Percentiles rank a stretch among this genome's conserved stretches.
Evolutionary conservation across 495 filamentous ascomycete species (phyloP).

Genomic region (Penicillium ochrochloron): DNA sequence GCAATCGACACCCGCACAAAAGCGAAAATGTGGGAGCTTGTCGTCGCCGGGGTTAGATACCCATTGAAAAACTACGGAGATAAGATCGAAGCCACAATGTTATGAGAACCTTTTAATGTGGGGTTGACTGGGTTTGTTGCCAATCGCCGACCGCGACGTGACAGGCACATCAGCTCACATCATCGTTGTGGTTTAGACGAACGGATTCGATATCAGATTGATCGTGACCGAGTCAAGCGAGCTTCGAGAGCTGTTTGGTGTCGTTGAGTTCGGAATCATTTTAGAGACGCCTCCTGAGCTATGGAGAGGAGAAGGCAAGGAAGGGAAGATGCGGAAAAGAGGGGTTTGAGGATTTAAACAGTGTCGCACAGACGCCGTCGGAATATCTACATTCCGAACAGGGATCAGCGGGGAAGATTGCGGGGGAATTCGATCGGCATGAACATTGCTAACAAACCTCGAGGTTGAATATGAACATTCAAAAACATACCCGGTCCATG

Average conservation of each 20-base stretch:
- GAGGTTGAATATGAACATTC: not conserved
- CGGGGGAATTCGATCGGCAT: not conserved
- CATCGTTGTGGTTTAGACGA: not conserved
- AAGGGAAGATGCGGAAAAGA: not conserved
- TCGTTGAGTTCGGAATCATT: not conserved
- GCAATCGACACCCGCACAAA: constrained; percentile 40
- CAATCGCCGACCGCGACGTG: not conserved
- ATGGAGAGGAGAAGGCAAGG: not conserved
- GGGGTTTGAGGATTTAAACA: not conserved
- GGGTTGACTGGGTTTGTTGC: not conserved
- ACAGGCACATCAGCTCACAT: constrained; percentile 2
- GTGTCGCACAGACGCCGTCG: constrained; percentile 9
- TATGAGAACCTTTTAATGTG: not conserved
- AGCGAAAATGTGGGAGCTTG: constrained; percentile 30
- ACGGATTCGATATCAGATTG: not conserved
- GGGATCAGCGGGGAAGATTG: not conserved
- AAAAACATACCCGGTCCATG: too few species aligned
- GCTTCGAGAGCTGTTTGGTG: not conserved
- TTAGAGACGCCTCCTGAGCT: not conserved
- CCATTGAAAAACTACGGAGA: not conserved
- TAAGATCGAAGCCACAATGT: not conserved
- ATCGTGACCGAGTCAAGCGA: not conserved
- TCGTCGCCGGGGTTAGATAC: constrained; percentile 41
- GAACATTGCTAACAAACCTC: not conserved
- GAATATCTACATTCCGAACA: constrained; percentile 1